Base-by-base conservation (phyloP, 106 monocot species). In the Agapanthus africanus region DNA sequence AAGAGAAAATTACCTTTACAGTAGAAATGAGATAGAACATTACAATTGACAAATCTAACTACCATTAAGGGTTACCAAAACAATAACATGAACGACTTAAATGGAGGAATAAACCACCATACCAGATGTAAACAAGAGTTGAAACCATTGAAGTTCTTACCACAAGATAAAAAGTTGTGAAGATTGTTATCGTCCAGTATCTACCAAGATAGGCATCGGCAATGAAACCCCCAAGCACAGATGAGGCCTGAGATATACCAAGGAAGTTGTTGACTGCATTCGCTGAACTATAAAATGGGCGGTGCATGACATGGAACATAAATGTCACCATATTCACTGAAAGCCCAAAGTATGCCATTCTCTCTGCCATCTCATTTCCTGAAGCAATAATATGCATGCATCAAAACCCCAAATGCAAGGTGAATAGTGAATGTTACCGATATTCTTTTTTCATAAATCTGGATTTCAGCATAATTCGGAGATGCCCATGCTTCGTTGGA, bases 291-390 rank as follows among this genome's bases (percentile, higher is more conserved):
- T 78, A 46, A 64, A 95, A 95, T 4, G 94, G 91, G 0, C 83
- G 85, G 64, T 95, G 94, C 94, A 95, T 91, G 11, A 88, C 62
- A 42, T 83, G 77, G 72, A 95, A 91, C 87, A 95, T 85, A 75
- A 91, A 95, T n/a, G 79, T 67, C 57, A 95, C 88, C 94, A 95
- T 95, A 64, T 95, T 95, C 63, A 91, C 91, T 22, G 94, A 85
- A 41, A 95, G 77, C 27, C 94, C 94, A 72, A 85, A 95, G 77
- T 95, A 95, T 16, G 94, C 94, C 82, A 95, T 81, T 67, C 94
- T 80, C 78, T 95, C 94, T 49, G 94, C 94, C 91, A 95, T 79
- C 74, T 95, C 94, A 79, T 95, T 95, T 33, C 94, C 93, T 93
- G 31, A 68, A 31, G 14, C 42, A 37, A 67, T 15, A 38, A 38